Conservation (phyloP, 805 yeast genomes). For the Metschnikowia henanensis region DNA sequence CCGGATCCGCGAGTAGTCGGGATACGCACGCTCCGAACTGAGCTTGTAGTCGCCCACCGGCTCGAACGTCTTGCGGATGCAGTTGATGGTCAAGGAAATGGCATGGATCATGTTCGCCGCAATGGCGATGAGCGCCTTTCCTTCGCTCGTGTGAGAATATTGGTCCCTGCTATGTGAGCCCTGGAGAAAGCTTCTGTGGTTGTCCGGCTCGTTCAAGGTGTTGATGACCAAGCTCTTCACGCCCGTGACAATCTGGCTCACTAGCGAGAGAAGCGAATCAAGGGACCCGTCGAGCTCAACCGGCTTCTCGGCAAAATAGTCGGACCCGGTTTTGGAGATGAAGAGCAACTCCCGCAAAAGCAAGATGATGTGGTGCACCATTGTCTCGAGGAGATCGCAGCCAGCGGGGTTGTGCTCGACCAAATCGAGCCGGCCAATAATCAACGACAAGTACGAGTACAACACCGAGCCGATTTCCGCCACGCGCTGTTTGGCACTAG, state of each 20-base stretch:
- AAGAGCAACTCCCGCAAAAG: slow-evolving; percentile 62
- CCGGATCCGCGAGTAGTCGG: slow-evolving; percentile 58
- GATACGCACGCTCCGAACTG: slow-evolving; percentile 59
- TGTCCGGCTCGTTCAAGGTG: slow-evolving; percentile 44
- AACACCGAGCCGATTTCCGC: slow-evolving; percentile 62
- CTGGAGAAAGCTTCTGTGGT: slow-evolving; percentile 27
- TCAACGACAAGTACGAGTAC: slow-evolving; percentile 60
- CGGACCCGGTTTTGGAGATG: slow-evolving; percentile 53
- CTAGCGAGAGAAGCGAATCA: slow-evolving; percentile 57
- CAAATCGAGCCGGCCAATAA: slow-evolving; percentile 75
- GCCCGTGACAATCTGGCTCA: slow-evolving; percentile 62
- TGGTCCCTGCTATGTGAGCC: slow-evolving; percentile 15
- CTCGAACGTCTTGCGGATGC: slow-evolving; percentile 51
- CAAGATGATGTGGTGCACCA: slow-evolving; percentile 68
- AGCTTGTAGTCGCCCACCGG: slow-evolving; percentile 68
- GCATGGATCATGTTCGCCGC: slow-evolving; percentile 61
- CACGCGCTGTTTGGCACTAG: slow-evolving; percentile 60
- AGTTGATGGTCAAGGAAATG: slow-evolving; percentile 47
- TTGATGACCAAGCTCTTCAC: slow-evolving; percentile 62
- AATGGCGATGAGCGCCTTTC: slow-evolving; percentile 59
- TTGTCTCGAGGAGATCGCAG: slow-evolving; percentile 62
- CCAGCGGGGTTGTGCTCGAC: slow-evolving; percentile 73
- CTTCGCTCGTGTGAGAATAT: slow-evolving; percentile 65
- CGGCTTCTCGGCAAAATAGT: slow-evolving; percentile 37
- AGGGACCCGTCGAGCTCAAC: slow-evolving; percentile 48